phyloP scores from a whole-genome alignment of 2,329 filamentous ascomycete genomes.

The Colletotrichum somersetense region DNA sequence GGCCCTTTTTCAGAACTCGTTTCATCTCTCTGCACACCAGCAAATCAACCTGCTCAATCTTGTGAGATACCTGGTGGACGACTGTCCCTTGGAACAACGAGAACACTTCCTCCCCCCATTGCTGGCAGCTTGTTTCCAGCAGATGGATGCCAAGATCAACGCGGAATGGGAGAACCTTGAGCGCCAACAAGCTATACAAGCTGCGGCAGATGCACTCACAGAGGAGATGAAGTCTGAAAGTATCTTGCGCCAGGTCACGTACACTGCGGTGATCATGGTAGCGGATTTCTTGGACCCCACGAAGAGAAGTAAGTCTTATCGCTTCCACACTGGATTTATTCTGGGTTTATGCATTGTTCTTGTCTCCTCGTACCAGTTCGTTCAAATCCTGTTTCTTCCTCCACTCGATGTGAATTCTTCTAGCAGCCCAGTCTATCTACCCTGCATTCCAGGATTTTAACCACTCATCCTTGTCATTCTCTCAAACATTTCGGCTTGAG shows the following conservation, averaged over 20 bases:
- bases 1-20: constrained; percentile 85
- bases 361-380: neutral
- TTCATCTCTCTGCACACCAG: constrained; percentile 89
- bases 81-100: constrained; percentile 85
- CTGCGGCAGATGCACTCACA: constrained; percentile 82
- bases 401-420: neutral
- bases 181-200: constrained; percentile 69
- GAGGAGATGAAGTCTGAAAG: constrained; percentile 99
- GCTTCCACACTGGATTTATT: neutral
- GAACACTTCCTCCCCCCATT: constrained; percentile 87
- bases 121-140: constrained; percentile 82
- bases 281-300: constrained; percentile 87
- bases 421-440: neutral
- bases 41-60: constrained; percentile 93
- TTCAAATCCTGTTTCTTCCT: neutral
- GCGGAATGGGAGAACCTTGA: constrained; percentile 87
- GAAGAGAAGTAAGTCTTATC: constrained; percentile 66
- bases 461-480: neutral
- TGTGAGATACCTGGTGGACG: constrained; percentile 88
- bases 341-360: neutral
- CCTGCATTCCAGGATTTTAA: neutral
- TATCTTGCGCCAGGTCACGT: constrained; percentile 91
- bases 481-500: neutral
- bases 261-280: constrained; percentile 92
- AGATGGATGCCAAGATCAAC: constrained; percentile 89